A percentile compares a stretch with the other conserved stretches of the same genome.
phyloP scores from a whole-genome alignment of 345 rosid species.

The Salix udensis region DNA sequence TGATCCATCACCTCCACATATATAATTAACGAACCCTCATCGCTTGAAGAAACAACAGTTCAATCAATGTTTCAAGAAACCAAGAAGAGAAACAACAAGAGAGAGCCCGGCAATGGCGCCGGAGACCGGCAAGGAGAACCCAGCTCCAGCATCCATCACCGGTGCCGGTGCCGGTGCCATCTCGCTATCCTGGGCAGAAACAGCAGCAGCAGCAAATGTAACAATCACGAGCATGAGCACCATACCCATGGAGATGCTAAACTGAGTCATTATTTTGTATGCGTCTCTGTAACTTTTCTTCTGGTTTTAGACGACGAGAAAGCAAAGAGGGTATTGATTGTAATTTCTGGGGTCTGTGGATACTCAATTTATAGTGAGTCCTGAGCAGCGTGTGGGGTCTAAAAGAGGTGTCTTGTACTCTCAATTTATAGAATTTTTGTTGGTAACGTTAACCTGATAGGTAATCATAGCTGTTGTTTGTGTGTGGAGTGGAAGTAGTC shows the following conservation, averaged over 20 bases:
- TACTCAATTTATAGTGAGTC: neutral
- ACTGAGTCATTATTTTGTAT: constrained; percentile 22
- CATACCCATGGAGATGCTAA: constrained; percentile 20
- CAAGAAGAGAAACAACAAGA: constrained; percentile 27
- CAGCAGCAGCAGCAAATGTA: constrained; percentile 13
- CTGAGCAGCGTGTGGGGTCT: neutral
- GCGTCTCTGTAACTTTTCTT: too few relatives aligned
- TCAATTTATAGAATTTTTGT: neutral
- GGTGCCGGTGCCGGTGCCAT: constrained; percentile 34
- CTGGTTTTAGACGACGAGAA: neutral
- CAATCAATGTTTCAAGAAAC: constrained; percentile 19
- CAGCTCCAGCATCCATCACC: constrained; percentile 31
- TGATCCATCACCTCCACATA: neutral
- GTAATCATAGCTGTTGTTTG: neutral
- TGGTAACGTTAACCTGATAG: constrained; percentile 9
- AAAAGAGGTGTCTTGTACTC: neutral
- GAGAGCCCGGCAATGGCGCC: constrained; percentile 18
- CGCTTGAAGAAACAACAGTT: neutral
- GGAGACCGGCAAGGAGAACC: constrained; percentile 25
- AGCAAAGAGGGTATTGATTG: neutral
- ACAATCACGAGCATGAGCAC: constrained; percentile 7
- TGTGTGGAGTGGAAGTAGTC: too few relatives aligned
- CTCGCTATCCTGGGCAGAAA: constrained; percentile 30
- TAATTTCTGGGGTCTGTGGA: neutral
- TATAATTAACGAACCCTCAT: neutral